These are phyloP conservation scores for Citrus inodora DNA, from an alignment of 345 rosid genomes.

Conservation along the genomic window DNA sequence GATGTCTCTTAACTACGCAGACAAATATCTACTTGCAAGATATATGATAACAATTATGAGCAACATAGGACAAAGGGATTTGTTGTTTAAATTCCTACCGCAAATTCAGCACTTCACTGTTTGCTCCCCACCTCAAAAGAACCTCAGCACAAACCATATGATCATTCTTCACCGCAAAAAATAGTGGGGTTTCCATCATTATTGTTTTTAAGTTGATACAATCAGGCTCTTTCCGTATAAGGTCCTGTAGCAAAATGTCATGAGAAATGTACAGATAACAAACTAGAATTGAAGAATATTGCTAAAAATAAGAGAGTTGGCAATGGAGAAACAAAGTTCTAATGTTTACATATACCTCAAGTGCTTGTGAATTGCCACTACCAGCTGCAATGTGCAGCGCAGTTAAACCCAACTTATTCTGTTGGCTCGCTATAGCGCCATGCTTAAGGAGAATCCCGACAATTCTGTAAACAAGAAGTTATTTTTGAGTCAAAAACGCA, in stretches of 20 bases:
- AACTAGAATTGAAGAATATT: neutral
- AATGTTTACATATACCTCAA: conserved; percentile 40
- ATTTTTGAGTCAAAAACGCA: conserved; percentile 6
- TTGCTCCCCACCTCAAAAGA: conserved; percentile 66
- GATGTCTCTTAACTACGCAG: neutral
- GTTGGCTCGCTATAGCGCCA: conserved; percentile 58
- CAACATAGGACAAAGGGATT: neutral
- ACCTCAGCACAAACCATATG: conserved; percentile 63
- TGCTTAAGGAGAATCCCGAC: conserved; percentile 53
- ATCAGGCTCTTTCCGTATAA: conserved; percentile 49
- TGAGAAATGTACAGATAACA: conserved; percentile 6
- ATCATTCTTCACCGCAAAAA: conserved; percentile 78
- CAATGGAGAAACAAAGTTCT: neutral
- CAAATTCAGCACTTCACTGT: conserved; percentile 66
- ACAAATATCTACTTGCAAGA: neutral
- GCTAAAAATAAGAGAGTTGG: neutral
- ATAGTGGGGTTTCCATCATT: conserved; percentile 76
- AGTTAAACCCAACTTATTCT: conserved; percentile 64
- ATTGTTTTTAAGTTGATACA: conserved; percentile 48
- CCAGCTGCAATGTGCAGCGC: conserved; percentile 77
- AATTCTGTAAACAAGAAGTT: conserved; percentile 40
- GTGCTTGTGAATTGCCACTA: conserved; percentile 64
- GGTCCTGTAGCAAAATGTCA: conserved; percentile 39
- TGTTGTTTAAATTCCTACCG: conserved; percentile 45
- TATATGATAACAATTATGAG: neutral